Conservation (phyloP, 2,329 filamentous ascomycete genomes). For the Botrytis medusae region DNA sequence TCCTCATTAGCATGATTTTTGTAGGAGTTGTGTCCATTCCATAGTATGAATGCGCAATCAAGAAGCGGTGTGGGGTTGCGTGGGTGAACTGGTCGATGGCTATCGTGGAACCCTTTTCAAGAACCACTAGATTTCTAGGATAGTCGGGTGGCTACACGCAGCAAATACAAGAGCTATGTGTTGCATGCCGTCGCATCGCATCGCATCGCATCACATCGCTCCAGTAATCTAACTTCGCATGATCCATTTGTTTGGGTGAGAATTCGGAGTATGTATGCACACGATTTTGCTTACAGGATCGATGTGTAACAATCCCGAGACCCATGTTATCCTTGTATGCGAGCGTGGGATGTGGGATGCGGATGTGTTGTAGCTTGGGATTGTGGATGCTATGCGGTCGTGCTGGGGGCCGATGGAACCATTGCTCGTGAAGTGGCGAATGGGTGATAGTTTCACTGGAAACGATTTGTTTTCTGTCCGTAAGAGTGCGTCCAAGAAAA, state of each 20-base stretch:
- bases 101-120: neutral
- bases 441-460: neutral
- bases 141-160: neutral
- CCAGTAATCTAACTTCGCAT: neutral
- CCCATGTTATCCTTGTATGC: neutral
- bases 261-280: neutral
- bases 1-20: neutral
- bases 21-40: neutral
- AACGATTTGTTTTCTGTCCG: neutral
- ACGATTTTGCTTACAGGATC: neutral
- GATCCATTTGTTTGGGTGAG: neutral
- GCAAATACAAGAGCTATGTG: neutral
- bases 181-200: neutral
- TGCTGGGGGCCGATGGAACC: neutral
- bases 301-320: neutral
- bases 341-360: neutral
- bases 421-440: constrained; percentile 7
- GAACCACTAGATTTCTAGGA: neutral
- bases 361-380: neutral
- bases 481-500: neutral
- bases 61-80: constrained; percentile 9
- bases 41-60: neutral
- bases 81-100: neutral
- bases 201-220: neutral
- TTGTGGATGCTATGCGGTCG: neutral